Evolutionary conservation across 2,329 filamentous ascomycete genomes (phyloP).

Genomic region (Macrophomina tecta): DNA sequence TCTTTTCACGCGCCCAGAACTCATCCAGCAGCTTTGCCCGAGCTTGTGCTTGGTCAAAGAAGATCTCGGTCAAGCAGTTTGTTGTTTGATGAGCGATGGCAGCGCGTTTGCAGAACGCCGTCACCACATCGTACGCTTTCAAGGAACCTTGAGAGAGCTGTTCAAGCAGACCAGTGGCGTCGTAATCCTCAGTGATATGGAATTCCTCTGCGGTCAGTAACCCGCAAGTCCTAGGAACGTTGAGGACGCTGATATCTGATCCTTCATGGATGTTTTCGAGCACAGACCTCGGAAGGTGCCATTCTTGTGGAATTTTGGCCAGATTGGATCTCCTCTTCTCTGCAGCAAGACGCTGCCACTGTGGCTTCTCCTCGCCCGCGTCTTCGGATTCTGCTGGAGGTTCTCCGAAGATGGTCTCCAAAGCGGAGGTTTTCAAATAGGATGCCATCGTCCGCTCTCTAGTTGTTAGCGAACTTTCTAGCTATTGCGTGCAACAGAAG

Average conservation of each 20-base stretch:
- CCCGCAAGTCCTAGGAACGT: conserved; percentile 33
- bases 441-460: not conserved
- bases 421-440: not conserved
- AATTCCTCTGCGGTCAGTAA: conserved; percentile 42
- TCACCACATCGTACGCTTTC: conserved; percentile 52
- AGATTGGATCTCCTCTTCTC: conserved; percentile 38
- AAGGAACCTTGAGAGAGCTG: conserved; percentile 36
- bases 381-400: not conserved
- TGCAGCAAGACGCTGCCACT: conserved; percentile 40
- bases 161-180: conserved; percentile 42
- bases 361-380: conserved; percentile 21
- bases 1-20: conserved; percentile 44
- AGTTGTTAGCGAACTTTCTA: not conserved
- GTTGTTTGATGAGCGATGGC: conserved; percentile 64
- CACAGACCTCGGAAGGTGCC: conserved; percentile 2
- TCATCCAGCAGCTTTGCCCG: conserved; percentile 47
- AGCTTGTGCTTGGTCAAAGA: conserved; percentile 49
- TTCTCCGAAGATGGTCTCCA: not conserved
- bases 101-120: conserved; percentile 61
- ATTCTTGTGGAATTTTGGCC: conserved; percentile 35
- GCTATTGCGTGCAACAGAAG: too few relatives aligned
- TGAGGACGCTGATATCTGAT: conserved; percentile 16
- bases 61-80: conserved; percentile 52
- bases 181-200: conserved; percentile 43
- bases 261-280: conserved; percentile 1